Base-by-base conservation (phyloP, 768 basidiomycete genomes). In the Naganishia onofrii region DNA sequence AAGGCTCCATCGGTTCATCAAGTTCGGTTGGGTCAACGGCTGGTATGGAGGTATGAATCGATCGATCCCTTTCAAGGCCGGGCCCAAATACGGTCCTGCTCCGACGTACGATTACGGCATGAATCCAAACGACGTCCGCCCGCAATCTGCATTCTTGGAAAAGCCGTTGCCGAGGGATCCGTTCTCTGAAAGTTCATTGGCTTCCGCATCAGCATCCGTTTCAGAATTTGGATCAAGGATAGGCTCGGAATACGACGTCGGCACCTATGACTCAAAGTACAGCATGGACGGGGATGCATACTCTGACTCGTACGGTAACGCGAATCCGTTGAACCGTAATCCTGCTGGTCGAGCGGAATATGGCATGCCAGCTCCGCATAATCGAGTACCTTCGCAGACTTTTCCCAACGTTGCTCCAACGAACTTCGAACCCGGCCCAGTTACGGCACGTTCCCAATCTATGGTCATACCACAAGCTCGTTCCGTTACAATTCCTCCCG, bases 21-120 rank as follows among this genome's bases (percentile, higher is more conserved):
- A 86, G 77, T 87, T 87, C 82, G 74, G 88, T 28, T 85, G 85
- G 72, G 81, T 85, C 66, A 91, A 91, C 73, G 86, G 86, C 17
- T 82, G 85, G 73, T 76, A 86, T 36, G 82, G 84, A 13, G 73
- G 75, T 6, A 60, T 74, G 36, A 17, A 69, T 19, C 52, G 69
- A 55, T 44, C 67, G 26, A 48, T 68, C 32, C 57, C 73, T 1
- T 23, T 71, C 52, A 63, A 74, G 8, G 78, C 76, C 42, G 78
- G 76, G 1, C 57, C 69, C 12, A 32, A 29, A 48, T 69, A 48
- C 55, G 70, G 66, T 10, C 53, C 66, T 31, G 68, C 55, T 23
- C 56, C 38, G 29, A 70, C 54, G 6, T 36, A 68, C 38, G 67
- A 56, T 21, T 38, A 55, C 36, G 67, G 53, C 28, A 56, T 56